phyloP scores from a whole-genome alignment of 768 basidiomycete genomes.

The Agaricus sinodeliciosus region DNA sequence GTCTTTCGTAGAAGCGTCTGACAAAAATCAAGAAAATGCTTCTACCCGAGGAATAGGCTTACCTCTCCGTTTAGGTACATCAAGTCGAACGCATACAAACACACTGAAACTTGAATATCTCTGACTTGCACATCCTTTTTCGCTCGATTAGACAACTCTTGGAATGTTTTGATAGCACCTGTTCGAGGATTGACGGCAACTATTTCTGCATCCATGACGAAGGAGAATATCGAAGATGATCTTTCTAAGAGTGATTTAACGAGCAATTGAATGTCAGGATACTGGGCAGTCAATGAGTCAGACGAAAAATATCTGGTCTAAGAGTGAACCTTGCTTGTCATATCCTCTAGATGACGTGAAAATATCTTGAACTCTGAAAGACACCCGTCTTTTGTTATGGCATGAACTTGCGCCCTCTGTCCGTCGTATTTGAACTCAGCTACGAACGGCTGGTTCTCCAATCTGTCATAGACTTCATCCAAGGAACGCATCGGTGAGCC shows the following conservation, averaged over 20 bases:
- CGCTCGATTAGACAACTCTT: slow-evolving; percentile 79
- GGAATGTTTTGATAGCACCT: slow-evolving; percentile 70
- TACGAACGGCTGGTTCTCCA: slow-evolving; percentile 61
- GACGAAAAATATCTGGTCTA: not conserved
- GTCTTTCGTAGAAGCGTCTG: slow-evolving; percentile 63
- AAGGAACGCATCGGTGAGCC: slow-evolving; percentile 84
- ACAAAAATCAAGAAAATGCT: slow-evolving; percentile 3
- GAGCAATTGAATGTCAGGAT: slow-evolving; percentile 72
- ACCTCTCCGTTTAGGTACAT: slow-evolving; percentile 83
- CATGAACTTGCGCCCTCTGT: slow-evolving; percentile 80
- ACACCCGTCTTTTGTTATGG: slow-evolving; percentile 23
- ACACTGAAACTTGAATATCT: slow-evolving; percentile 73
- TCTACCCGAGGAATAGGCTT: slow-evolving; percentile 17
- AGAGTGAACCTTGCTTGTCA: slow-evolving; percentile 71
- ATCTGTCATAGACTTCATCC: slow-evolving; percentile 71
- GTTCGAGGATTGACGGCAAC: slow-evolving; percentile 70
- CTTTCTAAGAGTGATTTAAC: slow-evolving; percentile 43
- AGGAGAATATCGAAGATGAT: slow-evolving; percentile 41
- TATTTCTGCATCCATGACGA: slow-evolving; percentile 83
- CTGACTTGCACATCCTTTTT: slow-evolving; percentile 74
- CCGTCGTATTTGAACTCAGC: slow-evolving; percentile 94
- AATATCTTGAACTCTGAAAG: slow-evolving; percentile 55
- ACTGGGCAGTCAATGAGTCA: slow-evolving; percentile 33
- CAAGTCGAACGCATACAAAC: slow-evolving; percentile 84
- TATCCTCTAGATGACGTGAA: slow-evolving; percentile 86